Base-by-base conservation (phyloP, 1,139 yeast genomes). In the Dujonia santamariae region DNA sequence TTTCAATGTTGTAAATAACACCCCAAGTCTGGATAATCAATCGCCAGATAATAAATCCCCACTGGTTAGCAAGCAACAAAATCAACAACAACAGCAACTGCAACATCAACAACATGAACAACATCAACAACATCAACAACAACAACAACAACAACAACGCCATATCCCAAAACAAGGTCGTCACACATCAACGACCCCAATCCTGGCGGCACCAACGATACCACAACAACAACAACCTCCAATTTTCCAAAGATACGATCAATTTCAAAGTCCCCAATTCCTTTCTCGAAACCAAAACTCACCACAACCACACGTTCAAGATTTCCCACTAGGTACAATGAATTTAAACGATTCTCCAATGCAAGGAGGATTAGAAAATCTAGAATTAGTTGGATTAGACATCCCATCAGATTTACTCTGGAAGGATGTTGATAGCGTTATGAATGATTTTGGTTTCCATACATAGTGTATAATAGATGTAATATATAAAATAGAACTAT, bases 401-500 rank as follows among this genome's bases (percentile, higher is more conserved):
- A 47, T 61, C 40, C 61, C 57, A 38, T 78, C 81, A 24, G 96
- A 84, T 39, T 59, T 81, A 48, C 73, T 87, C 11, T 87, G 95
- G 90, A 84, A 83, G 51, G 96, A 90, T 51, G 95, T 90, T 18
- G 96, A 87, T 45, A 71, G 85, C 35, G 85, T 90, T 40, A 87
- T 90, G 96, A 85, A 85, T 48, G 96, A 88, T 52, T 88, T 88
- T 61, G 97, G 97, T 8, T 88, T 90, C 63, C 86, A 84, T 36
- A 68, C 76, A 3, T 33, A 30, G 32, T 24, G 27, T 24, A 24
- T 21, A 21, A 15, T 5, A 15, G 23, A n/a, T 30, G 33, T 30
- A 30, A 23, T 6, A 30, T 29, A 27, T 14, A 6, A 22, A 5
- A 7, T 4, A 7, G 5, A 6, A 22, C 9, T 22, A n/a, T n/a